A percentile compares a stretch with the other conserved stretches of the same genome.
These are phyloP conservation scores for Dryas octopetala DNA, from an alignment of 306 rosid species.

Conservation along the genomic window DNA sequence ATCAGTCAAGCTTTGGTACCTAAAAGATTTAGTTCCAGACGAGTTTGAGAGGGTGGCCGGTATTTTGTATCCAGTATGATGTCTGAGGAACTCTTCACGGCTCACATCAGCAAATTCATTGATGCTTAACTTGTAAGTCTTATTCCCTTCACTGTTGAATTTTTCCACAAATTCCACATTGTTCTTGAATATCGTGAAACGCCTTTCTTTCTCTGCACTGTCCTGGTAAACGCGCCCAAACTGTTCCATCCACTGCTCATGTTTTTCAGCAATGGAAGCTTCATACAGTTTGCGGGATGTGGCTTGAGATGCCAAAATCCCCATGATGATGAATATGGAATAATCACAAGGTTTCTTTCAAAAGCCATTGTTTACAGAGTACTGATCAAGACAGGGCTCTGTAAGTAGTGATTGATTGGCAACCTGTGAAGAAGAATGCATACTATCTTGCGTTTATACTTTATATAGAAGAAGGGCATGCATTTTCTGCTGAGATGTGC, in stretches of 20 bases:
- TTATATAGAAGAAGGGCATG: no score
- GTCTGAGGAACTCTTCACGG: slow-evolving; percentile 23
- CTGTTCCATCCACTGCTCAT: slow-evolving; percentile 36
- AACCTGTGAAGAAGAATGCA: no score
- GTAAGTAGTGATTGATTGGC: no score
- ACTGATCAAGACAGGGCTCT: no score
- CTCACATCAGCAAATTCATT: slow-evolving; percentile 33
- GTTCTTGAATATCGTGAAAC: slow-evolving; percentile 29
- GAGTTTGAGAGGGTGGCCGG: no score
- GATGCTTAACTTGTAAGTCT: slow-evolving; percentile 27
- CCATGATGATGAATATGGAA: slow-evolving; percentile 12
- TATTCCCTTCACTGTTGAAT: slow-evolving; percentile 24
- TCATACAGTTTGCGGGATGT: slow-evolving; percentile 20
- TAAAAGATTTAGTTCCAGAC: no score
- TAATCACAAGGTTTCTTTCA: not conserved
- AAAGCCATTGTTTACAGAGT: not conserved
- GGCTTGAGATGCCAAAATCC: slow-evolving; percentile 25
- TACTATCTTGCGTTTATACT: no score
- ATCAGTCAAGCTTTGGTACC: no score
- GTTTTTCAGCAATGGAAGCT: slow-evolving; percentile 2
- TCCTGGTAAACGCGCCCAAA: slow-evolving; percentile 18
- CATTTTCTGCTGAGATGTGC: no score
- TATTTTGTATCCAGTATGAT: slow-evolving; percentile 12
- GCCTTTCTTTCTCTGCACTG: slow-evolving; percentile 29
- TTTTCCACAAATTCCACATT: slow-evolving; percentile 32